Evolutionary conservation across 345 rosid species (phyloP), one percentile per base, ranked within the genome.

Genomic region (Toxicodendron radicans): DNA sequence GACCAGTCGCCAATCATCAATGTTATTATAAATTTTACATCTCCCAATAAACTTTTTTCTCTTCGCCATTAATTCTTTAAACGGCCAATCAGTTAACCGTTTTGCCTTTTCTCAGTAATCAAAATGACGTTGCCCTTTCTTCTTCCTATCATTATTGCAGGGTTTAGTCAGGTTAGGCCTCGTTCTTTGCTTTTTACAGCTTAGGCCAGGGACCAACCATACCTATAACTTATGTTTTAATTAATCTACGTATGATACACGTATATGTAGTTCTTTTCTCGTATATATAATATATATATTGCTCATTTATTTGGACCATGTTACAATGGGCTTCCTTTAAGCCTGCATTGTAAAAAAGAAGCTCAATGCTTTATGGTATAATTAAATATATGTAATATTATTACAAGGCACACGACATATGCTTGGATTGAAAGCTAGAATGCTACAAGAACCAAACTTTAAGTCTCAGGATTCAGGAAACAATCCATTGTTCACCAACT

Each of bases 371-470:
- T 35, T 35, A 35, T 3, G 5, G 17, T 27, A 27, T 27, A 27
- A 27, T 27, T 1, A n/a, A 7, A 64, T 20, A 43, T 38, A 3
- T 5, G 13, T 45, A 13, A 7, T 61, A 46, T 11, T 11, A 35
- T 59, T 30, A 24, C 68, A 65, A 74, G 66, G 46, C 67, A 70
- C 56, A 49, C 33, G 51, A 61, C 2, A 58, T 7, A 48, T 61
- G 76, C 80, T 83, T 82, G 12, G 74, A 65, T 16, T 70, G 13
- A 76, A 83, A 83, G 82, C 73, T 51, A 74, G 43, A 76, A 38
- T 51, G 18, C 54, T 2, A 63, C 48, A 69, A 75, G 78, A 83
- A 83, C 81, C 79, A 82, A 78, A 23, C 89, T 80, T 86, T 49
- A 84, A 82, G 87, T 68, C 72, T 82, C 75, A 24, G 76, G 20